phyloP scores from a whole-genome alignment of 768 basidiomycete genomes.

The Lentinula raphanica region DNA sequence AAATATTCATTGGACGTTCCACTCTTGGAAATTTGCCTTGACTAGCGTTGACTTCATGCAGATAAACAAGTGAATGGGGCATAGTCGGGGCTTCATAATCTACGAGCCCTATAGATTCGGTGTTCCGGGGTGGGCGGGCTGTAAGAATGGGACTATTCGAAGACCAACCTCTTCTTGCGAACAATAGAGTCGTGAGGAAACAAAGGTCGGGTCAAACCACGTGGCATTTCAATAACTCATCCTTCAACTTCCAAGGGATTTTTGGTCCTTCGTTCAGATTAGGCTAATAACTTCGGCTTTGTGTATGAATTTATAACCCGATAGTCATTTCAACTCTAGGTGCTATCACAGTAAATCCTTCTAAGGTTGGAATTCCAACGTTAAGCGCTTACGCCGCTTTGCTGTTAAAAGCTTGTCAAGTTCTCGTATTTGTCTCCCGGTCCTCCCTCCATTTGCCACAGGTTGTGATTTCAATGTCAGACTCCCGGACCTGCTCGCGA shows the following conservation, averaged over 20 bases:
- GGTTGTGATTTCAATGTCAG: not conserved
- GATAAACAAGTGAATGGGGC: not conserved
- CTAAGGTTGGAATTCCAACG: not conserved
- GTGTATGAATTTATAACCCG: not conserved
- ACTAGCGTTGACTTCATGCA: not conserved
- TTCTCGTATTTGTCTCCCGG: not conserved
- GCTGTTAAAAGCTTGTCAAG: not conserved
- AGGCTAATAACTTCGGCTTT: not conserved
- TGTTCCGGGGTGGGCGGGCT: not conserved
- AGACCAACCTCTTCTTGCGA: too few species aligned
- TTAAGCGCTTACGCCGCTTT: not conserved
- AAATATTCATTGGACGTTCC: too few species aligned
- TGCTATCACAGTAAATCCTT: not conserved
- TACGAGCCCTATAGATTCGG: not conserved
- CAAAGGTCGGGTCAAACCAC: too few species aligned
- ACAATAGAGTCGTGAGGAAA: too few species aligned
- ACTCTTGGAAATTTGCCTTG: too few species aligned
- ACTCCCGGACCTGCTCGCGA: constrained; percentile 13
- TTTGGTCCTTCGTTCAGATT: not conserved
- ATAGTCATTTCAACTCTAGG: not conserved
- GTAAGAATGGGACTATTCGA: not conserved
- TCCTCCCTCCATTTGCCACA: not conserved
- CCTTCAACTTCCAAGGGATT: too few species aligned
- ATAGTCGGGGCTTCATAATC: not conserved
- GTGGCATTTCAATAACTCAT: too few species aligned